phyloP scores from a whole-genome alignment of 352 stramenopile genomes.

The Globisporangium radiosum region DNA sequence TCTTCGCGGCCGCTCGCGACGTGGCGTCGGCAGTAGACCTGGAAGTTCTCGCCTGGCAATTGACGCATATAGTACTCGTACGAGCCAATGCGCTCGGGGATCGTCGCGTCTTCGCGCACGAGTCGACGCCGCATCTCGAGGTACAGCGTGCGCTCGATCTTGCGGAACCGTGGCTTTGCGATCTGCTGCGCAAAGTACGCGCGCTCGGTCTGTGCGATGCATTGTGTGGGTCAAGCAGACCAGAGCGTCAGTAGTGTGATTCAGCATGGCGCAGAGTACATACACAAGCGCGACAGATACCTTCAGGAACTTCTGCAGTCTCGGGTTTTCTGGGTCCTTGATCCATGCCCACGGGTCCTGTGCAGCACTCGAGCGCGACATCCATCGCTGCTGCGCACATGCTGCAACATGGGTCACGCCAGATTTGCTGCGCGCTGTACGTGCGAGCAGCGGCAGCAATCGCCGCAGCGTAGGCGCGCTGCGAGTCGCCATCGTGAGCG shows the following conservation, averaged over 20 bases:
- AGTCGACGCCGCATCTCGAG: constrained; percentile 58
- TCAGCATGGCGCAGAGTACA: not conserved
- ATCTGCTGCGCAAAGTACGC: constrained; percentile 46
- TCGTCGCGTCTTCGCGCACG: constrained; percentile 50
- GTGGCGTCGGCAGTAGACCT: constrained; percentile 67
- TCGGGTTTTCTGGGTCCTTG: constrained; percentile 33
- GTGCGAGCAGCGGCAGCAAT: not conserved
- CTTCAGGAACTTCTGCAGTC: constrained; percentile 55
- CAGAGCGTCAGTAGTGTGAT: not conserved
- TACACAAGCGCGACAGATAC: not conserved
- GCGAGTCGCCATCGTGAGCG: not conserved
- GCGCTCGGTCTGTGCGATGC: constrained; percentile 24
- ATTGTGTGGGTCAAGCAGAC: too few species aligned
- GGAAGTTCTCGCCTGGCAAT: constrained; percentile 57
- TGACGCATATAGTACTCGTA: constrained; percentile 77
- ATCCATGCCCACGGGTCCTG: constrained; percentile 34
- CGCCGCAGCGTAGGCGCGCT: not conserved
- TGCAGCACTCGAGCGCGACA: not conserved
- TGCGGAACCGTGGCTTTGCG: constrained; percentile 45
- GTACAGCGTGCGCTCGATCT: constrained; percentile 56
- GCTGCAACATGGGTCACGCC: too few species aligned
- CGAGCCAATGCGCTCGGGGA: constrained; percentile 69
- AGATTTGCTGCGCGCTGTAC: not conserved
- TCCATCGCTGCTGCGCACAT: too few species aligned
- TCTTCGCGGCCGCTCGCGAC: constrained; percentile 25